Evolutionary conservation across 495 filamentous ascomycete genomes (phyloP), one percentile per base, ranked within the genome.

Genomic region (Thermochaetoides thermophila): DNA sequence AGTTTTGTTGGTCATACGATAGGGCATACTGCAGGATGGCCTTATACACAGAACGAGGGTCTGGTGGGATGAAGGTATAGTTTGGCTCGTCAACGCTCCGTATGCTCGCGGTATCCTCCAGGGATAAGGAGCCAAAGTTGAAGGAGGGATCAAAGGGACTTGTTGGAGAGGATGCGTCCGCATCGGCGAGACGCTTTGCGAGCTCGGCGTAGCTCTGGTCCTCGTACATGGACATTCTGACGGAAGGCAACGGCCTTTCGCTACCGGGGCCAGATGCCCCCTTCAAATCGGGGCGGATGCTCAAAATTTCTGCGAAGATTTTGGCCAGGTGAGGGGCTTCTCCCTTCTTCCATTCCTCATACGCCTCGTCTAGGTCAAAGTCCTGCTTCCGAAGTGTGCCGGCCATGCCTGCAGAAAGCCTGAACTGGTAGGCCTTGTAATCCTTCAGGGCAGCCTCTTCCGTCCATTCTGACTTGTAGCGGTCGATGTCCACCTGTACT

Each of bases 281-380:
- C 31, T 81, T 78, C 16, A 95, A 66, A 47, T 89, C 85, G 14
- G 85, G 87, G 45, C 84, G 83, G 10, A 78, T 74, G 39, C 82
- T 82, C 18, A 95, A 56, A 27, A 96, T 87, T 18, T 78, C 75
- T 40, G 89, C 68, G 67, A 96, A 91, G 69, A 96, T 84, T 49
- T 91, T 81, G 7, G 84, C 83, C 28, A 96, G 56, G 42, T 87
- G 83, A 2, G 74, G 76, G 3, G 61, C 67, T 52, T 99, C 91
- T 14, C 69, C 69, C 45, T 81, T 84, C 55, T 78, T 87, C 91
- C 91, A 99, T 10, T 63, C 60, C 35, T 91, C 78, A 54, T 82
- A 96, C 5, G 78, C 83, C 31, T 94, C 89, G 23, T 95, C 85
- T 13, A 78, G 54, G 36, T 94, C 81, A 51, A 99, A 99, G 49